Conservation (phyloP, 2,329 filamentous ascomycete genomes). For the Trichoderma polysporum region DNA sequence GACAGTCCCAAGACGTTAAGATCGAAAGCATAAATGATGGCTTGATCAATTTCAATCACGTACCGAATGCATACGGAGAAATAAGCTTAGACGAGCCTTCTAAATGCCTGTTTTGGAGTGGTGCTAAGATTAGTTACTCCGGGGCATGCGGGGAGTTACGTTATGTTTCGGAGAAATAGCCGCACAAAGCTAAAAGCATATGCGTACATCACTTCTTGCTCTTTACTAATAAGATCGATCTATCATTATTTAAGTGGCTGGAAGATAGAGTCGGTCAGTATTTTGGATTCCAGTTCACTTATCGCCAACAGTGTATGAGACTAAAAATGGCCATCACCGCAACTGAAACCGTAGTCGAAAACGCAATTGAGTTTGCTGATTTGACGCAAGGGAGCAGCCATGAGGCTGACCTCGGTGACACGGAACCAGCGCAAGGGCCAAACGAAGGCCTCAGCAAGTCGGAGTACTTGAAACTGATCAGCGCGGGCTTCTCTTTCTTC, state of each 20-base stretch:
- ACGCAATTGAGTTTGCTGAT: background rate
- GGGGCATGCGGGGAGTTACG: background rate
- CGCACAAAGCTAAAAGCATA: background rate
- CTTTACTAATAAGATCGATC: background rate
- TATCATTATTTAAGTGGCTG: background rate
- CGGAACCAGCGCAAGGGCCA: background rate
- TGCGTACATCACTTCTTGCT: background rate
- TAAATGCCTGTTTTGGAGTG: background rate
- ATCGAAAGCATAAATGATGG: background rate
- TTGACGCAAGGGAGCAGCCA: background rate
- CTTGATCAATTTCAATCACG: background rate
- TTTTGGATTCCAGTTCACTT: background rate
- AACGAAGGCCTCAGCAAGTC: slow-evolving; percentile 23
- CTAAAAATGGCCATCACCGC: slow-evolving; percentile 1
- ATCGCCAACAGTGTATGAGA: background rate
- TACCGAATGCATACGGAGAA: background rate
- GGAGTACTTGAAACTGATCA: slow-evolving; percentile 49
- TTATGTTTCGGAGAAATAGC: background rate
- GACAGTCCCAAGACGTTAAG: background rate
- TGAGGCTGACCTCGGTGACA: background rate
- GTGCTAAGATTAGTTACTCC: background rate
- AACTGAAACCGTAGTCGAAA: background rate
- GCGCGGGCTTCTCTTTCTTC: slow-evolving; percentile 62
- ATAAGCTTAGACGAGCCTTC: background rate
- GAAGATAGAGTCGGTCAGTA: background rate